Evolutionary conservation across 2,329 filamentous ascomycete genomes (phyloP).

Genomic region (Macrophomina tecta): DNA sequence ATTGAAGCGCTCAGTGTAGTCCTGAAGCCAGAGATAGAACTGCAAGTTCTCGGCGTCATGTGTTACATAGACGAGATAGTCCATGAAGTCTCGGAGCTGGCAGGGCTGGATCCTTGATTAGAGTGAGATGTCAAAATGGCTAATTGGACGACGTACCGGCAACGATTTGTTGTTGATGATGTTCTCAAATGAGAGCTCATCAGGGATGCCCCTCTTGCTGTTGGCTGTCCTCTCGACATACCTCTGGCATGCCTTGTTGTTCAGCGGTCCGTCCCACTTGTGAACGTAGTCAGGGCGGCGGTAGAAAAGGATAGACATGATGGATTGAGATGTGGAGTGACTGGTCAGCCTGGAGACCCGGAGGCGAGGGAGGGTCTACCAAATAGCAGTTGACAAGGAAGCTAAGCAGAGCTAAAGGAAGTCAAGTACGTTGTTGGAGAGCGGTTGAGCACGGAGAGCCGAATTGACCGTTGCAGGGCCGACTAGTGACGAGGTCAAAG

Average conservation of each 20-base stretch:
- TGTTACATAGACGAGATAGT: slow-evolving; percentile 82
- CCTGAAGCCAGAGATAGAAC: slow-evolving; percentile 67
- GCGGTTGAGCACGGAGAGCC: not conserved
- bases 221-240: slow-evolving; percentile 29
- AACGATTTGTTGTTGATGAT: slow-evolving; percentile 77
- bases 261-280: slow-evolving; percentile 26
- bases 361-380: not conserved
- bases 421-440: not conserved
- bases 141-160: slow-evolving; percentile 63
- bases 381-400: slow-evolving; percentile 5
- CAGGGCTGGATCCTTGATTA: slow-evolving; percentile 64
- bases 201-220: slow-evolving; percentile 62
- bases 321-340: slow-evolving; percentile 1
- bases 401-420: slow-evolving; percentile 6
- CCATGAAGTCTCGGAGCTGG: slow-evolving; percentile 82
- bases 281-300: slow-evolving; percentile 29
- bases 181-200: slow-evolving; percentile 76
- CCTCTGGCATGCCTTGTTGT: slow-evolving; percentile 29
- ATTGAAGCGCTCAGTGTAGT: slow-evolving; percentile 65
- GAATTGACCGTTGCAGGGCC: not conserved
- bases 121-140: too few relatives aligned
- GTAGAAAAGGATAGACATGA: slow-evolving; percentile 32
- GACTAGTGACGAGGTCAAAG: not conserved
- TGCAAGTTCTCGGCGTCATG: slow-evolving; percentile 77
- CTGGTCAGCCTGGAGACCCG: not conserved